phyloP scores from a whole-genome alignment of 768 basidiomycete species.

The Hygrocybe punicea region DNA sequence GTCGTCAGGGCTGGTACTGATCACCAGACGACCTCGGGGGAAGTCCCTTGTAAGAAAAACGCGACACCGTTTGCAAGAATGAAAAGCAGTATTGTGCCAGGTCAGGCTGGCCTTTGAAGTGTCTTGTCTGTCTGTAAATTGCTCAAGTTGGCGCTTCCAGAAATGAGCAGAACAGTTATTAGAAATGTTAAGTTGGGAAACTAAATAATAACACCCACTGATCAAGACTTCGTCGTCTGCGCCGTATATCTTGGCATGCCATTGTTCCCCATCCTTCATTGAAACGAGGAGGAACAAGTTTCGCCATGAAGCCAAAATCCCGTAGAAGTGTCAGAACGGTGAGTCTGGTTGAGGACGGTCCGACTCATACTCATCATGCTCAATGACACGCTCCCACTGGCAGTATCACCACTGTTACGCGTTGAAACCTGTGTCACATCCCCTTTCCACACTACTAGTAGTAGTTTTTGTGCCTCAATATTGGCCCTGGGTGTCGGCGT shows the following conservation, averaged over 20 bases:
- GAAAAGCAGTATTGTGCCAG: slow-evolving; percentile 82
- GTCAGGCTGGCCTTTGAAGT: slow-evolving; percentile 55
- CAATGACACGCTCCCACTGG: no score
- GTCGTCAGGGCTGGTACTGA: slow-evolving; percentile 57
- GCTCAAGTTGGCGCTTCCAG: slow-evolving; percentile 82
- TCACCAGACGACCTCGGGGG: slow-evolving; percentile 27
- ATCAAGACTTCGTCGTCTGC: slow-evolving; percentile 90
- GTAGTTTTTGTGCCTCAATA: no score
- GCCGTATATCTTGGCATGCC: slow-evolving; percentile 97
- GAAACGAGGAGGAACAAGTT: slow-evolving; percentile 82
- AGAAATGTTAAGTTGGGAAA: background rate
- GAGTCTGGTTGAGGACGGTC: slow-evolving; percentile 63
- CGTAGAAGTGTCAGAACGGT: slow-evolving; percentile 69
- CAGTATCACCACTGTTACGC: no score
- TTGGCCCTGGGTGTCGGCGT: no score
- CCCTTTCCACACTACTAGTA: no score
- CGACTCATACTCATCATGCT: no score
- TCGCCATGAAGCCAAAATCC: slow-evolving; percentile 68
- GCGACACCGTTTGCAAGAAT: slow-evolving; percentile 64
- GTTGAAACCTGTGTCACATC: no score
- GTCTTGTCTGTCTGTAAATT: slow-evolving; percentile 93
- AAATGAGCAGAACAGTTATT: background rate
- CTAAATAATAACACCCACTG: slow-evolving; percentile 60
- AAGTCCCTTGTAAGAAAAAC: slow-evolving; percentile 66
- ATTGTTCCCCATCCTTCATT: slow-evolving; percentile 99